Base-by-base conservation (phyloP, 805 yeast species). In the Isabelozyma pseudorhagii region DNA sequence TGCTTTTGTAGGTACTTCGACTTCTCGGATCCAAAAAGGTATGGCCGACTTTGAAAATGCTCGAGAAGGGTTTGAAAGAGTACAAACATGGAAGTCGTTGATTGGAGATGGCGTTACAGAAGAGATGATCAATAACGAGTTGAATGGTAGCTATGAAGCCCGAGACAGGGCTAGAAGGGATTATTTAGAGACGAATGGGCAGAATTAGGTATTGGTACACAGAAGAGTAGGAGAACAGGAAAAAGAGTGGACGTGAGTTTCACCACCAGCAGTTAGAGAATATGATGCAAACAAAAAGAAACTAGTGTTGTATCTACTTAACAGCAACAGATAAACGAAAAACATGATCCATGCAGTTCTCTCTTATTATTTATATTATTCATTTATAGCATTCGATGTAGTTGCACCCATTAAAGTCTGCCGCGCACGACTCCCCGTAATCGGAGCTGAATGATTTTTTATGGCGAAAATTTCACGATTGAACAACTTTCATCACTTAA, bases 1-100 rank as follows among this genome's bases (percentile, higher is more conserved):
- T 17, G 97, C 97, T 9, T 92, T 91, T 62, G 97, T 91, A 14
- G 93, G 88, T 53, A 80, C 87, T 8, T 71, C 85, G 21, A 75
- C 77, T 48, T 86, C 82, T 46, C 81, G 80, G 53, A 84, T 91
- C 50, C 77, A 82, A 55, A 69, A 86, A 57, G 94, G 90, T 0
- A 83, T 88, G 58, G 59, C 70, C 66, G 91, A 87, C 63, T 92
- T 85, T 64, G 92, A 86, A 67, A 64, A 69, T 46, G 85, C 82
- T 50, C 66, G 71, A 27, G 85, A 85, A 62, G 93, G 93, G 0
- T 87, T 87, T 59, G 90, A 83, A 63, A 79, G 78, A 45, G 80
- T 87, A 39, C 75, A 67, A 45, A 75, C 79, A 10, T 87, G 92
- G 91, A 64, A 67, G 44, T 70, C 82, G n/a, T 68, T 70, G 58